Conservation (phyloP, 768 basidiomycete species). For the Filobasidium floriforme region DNA sequence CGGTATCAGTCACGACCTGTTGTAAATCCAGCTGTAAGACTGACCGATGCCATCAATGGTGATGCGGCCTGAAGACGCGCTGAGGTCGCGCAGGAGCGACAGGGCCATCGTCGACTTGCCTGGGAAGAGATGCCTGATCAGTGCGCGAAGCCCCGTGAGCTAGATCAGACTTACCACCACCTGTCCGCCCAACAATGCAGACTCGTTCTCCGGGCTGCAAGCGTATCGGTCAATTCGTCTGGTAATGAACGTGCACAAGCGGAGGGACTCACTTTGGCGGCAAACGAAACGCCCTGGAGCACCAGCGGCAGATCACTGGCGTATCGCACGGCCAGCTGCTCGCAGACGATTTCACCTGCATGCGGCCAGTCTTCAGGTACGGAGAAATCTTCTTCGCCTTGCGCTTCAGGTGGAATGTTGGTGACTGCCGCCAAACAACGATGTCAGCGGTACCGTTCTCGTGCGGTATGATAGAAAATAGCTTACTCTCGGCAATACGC, state of each 20-base stretch:
- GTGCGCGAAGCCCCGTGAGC: too few species aligned
- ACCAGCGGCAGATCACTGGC: slow-evolving; percentile 40
- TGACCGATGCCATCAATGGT: slow-evolving; percentile 38
- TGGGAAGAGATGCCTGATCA: too few species aligned
- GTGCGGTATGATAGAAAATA: not conserved
- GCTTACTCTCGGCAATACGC: slow-evolving; percentile 39
- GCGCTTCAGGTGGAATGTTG: slow-evolving; percentile 24
- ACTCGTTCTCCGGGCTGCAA: slow-evolving; percentile 34
- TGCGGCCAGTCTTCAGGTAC: slow-evolving; percentile 36
- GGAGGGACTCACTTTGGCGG: slow-evolving; percentile 27
- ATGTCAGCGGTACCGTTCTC: not conserved
- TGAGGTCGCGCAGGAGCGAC: slow-evolving; percentile 36
- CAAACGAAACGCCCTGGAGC: slow-evolving; percentile 33
- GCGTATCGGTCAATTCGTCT: too few species aligned
- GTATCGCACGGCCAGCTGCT: slow-evolving; percentile 35
- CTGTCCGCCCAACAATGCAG: slow-evolving; percentile 40
- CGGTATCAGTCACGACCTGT: not conserved
- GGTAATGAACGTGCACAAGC: not conserved
- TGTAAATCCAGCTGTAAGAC: not conserved
- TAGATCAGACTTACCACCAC: slow-evolving; percentile 18
- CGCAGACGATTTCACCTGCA: slow-evolving; percentile 30
- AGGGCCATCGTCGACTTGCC: slow-evolving; percentile 41
- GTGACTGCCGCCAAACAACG: slow-evolving; percentile 24
- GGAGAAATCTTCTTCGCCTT: slow-evolving; percentile 22
- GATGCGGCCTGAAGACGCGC: slow-evolving; percentile 31